A percentile compares a stretch with the other conserved stretches of the same genome.
Conservation (phyloP, 2,329 filamentous ascomycete species). For the Hymenoscyphus albidus region DNA sequence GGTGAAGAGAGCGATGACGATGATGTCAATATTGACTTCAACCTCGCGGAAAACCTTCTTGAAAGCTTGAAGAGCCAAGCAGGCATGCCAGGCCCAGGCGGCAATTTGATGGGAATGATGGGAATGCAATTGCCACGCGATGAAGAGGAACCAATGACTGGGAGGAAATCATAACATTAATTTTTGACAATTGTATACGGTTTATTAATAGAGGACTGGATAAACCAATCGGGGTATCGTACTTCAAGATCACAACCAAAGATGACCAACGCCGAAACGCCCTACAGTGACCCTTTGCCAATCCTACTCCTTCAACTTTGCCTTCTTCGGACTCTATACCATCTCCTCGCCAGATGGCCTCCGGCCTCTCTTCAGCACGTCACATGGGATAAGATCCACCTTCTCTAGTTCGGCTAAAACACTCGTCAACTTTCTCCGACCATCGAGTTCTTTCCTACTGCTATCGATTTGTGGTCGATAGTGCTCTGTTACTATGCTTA, state of each 20-base stretch:
- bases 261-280: constrained; percentile 4
- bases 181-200: background rate
- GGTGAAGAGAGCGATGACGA: constrained; percentile 51
- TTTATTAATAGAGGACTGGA: background rate
- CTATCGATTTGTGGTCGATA: constrained; percentile 49
- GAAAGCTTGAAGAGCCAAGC: constrained; percentile 90
- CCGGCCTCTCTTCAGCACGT: constrained; percentile 25
- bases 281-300: background rate
- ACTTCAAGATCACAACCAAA: background rate
- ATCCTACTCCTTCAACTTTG: constrained; percentile 18
- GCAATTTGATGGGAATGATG: constrained; percentile 85
- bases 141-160: constrained; percentile 46
- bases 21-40: constrained; percentile 76
- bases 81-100: constrained; percentile 78
- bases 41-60: constrained; percentile 83
- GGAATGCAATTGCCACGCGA: constrained; percentile 78
- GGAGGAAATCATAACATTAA: background rate
- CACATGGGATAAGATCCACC: constrained; percentile 20
- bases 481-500: constrained; percentile 51
- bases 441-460: constrained; percentile 49
- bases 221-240: constrained; percentile 4
- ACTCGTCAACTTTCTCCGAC: constrained; percentile 47
- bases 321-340: constrained; percentile 23
- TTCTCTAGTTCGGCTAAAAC: constrained; percentile 46
- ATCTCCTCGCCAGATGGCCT: constrained; percentile 16